These are phyloP conservation scores for Abelmoschus esculentus DNA, from an alignment of 345 rosid species.

Conservation along the genomic window DNA sequence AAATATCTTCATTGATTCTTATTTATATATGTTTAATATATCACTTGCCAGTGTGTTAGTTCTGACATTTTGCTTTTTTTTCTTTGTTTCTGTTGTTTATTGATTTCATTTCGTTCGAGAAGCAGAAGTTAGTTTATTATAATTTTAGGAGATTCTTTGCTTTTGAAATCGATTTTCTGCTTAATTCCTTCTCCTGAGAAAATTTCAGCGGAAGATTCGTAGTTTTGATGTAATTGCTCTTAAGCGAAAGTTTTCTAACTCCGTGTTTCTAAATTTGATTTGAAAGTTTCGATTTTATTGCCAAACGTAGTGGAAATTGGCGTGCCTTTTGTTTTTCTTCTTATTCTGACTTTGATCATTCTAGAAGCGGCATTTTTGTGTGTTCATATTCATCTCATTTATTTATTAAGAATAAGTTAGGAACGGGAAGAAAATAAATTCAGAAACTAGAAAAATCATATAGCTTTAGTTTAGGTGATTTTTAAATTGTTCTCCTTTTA, in stretches of 20 bases:
- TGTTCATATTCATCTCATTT: not conserved
- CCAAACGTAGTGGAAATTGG: not conserved
- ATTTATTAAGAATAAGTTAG: not conserved
- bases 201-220: not conserved
- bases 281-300: not conserved
- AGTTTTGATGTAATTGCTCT: not conserved
- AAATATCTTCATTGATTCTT: no score
- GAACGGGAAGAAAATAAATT: not conserved
- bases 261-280: not conserved
- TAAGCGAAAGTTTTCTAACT: not conserved
- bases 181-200: not conserved
- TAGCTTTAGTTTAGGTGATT: not conserved
- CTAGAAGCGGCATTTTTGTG: not conserved
- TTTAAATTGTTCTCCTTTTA: not conserved
- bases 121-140: not conserved
- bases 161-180: not conserved
- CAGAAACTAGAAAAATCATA: not conserved
- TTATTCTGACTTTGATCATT: not conserved
- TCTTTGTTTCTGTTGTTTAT: not conserved
- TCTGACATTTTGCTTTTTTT: no score
- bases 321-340: not conserved
- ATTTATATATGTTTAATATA: no score
- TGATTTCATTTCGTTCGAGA: not conserved
- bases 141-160: not conserved
- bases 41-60: no score